Base-by-base conservation (phyloP, 441 rosid species). In the Pelargonium cotyledonis region DNA sequence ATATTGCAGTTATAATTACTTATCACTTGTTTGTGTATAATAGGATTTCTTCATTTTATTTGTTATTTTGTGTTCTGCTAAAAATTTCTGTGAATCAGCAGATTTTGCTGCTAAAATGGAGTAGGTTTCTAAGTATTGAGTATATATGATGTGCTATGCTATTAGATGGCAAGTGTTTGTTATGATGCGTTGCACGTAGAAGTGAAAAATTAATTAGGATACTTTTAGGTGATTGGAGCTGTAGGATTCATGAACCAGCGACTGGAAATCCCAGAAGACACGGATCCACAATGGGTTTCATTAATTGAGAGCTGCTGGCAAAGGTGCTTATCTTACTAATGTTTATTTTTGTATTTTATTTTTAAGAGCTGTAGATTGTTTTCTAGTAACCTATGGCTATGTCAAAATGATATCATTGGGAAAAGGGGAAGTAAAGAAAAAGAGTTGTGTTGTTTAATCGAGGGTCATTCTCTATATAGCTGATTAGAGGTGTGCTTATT, bases 211-310 rank as follows among this genome's bases (percentile, higher is more conserved):
- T 79, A 47, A 74, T 73, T 76, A 63, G 83, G 70, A 72, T 77
- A 72, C 65, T 72, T 80, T 79, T 84, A 95, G 99, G 91, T 95
- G 80, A 84, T 91, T 73, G 99, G 95, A 77, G 97, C 96, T 69
- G 99, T 91, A 61, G 97, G 97, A 44, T 95, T 86, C 80, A 91
- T 91, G 96, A 83, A 91, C 80, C 97, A 88, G 75, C 84, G 89
- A 61, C 83, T 91, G 53, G 97, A 95, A 65, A 84, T 91, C 67
- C 97, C 97, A 18, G 81, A 83, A 64, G 90, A 90, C 35, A 75
- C 82, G 62, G 96, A 95, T 83, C 95, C 96, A 65, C 83, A 73
- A 67, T 90, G 94, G 96, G 83, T 87, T 70, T 83, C 96, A 49
- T 62, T 90, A 46, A 89, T 91, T 29, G 92, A 90, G 80, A 90